phyloP scores from a whole-genome alignment of 139 green algal species.

The Microglena sp. region DNA sequence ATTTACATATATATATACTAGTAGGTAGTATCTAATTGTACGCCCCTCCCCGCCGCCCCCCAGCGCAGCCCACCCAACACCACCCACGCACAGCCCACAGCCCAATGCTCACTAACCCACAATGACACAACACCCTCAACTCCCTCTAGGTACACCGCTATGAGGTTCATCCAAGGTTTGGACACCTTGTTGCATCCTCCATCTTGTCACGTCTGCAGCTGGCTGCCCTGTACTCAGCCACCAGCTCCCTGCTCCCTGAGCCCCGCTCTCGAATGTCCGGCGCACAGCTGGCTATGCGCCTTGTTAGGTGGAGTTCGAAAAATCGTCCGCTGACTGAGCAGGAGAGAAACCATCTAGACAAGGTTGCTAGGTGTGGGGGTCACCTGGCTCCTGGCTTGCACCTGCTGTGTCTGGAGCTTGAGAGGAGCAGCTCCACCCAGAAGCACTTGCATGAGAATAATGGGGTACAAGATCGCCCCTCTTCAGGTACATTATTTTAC shows the following conservation, averaged over 20 bases:
- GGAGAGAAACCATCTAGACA: constrained; percentile 23
- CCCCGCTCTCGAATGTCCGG: constrained; percentile 26
- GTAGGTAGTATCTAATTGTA: no score
- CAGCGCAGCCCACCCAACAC: no score
- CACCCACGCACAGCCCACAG: no score
- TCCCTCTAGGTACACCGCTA: constrained; percentile 33
- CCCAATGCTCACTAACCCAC: no score
- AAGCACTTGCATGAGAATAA: constrained; percentile 1
- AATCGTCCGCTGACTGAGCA: constrained; percentile 22
- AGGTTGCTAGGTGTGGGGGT: neutral
- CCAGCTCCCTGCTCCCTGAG: constrained; percentile 38
- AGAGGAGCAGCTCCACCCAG: constrained; percentile 20
- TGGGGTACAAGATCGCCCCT: no score
- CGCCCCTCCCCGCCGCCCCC: no score
- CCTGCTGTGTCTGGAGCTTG: constrained; percentile 24
- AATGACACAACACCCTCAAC: no score
- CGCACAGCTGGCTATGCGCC: constrained; percentile 29
- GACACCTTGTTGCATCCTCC: constrained; percentile 25
- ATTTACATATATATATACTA: no score
- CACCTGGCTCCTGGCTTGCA: constrained; percentile 28
- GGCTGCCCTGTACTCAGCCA: constrained; percentile 50
- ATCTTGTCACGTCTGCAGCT: constrained; percentile 40
- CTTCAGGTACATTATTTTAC: neutral
- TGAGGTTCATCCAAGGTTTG: constrained; percentile 33
- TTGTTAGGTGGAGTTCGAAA: constrained; percentile 36